Evolutionary conservation across 2,329 filamentous ascomycete genomes (phyloP), one percentile per base, ranked within the genome.

Genomic region (Aspergillus bombycis): DNA sequence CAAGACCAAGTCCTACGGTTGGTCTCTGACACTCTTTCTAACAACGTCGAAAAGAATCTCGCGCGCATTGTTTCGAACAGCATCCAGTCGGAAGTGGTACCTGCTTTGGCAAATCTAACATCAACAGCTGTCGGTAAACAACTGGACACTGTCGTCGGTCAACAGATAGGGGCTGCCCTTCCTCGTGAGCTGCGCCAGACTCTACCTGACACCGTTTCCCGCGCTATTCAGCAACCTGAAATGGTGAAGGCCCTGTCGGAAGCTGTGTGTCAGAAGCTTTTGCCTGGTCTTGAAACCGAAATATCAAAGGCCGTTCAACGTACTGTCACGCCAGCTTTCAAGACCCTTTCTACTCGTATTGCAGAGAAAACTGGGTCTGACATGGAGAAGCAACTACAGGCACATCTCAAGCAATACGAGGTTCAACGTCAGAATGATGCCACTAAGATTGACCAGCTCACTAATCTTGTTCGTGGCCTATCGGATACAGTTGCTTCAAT

Each of bases 11-110:
- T 92, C 23, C 83, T 92, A 50, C 87, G 88, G 32, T 78, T 91
- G 59, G 86, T 92, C 4, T 91, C 89, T 1, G 86, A 82, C 65
- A 91, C 89, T 3, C 78, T 92, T 52, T 87, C 87, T 12, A 88
- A 90, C 64, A 91, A 91, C 62, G 86, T 92, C 28, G 89, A 92
- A 77, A 89, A 91, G 71, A 91, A 92, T 26, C 84, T 97, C 43
- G 84, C 88, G 65, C 89, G 88, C 65, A 91, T 96, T 69, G 89
- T 97, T 57, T 86, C 88, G 54, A 85, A 88, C 55, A 91, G 91
- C 75, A 92, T 97, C 68, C 86, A 92, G 65, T 85, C 88, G 61
- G 85, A 88, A 16, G 87, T 97, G 52, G 82, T 97, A 58, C 94
- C 95, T 12, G 84, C 89, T 36, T 82, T 98, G 62, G 86, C 88